Percentiles rank a stretch among this genome's conserved stretches.
Evolutionary conservation across 345 rosid species (phyloP).

Genomic region (Salix koriyanagi): DNA sequence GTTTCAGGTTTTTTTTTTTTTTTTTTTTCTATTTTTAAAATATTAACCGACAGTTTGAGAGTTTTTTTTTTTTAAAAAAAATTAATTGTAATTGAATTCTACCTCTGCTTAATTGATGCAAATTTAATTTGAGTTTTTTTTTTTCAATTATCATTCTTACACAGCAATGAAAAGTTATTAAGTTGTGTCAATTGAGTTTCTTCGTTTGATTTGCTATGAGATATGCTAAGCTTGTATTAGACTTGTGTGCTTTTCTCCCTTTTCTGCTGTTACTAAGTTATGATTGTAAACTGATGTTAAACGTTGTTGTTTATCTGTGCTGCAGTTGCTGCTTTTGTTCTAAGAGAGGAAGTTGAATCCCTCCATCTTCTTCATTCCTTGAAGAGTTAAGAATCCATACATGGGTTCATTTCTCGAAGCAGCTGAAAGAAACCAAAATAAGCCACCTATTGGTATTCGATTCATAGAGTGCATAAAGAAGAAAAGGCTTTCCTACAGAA

Average conservation of each 20-base stretch:
- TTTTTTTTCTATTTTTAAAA: not conserved
- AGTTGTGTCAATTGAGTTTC: not conserved
- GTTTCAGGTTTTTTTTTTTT: not conserved
- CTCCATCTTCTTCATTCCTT: not conserved
- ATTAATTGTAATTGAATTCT: not conserved
- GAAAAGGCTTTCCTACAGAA: conserved; percentile 51
- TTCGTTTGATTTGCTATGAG: not conserved
- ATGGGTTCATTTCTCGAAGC: conserved; percentile 56
- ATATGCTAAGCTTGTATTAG: not conserved
- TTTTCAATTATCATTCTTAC: not conserved
- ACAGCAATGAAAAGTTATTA: not conserved
- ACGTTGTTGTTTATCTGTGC: not conserved
- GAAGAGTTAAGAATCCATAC: conserved; percentile 3
- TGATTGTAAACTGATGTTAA: not conserved
- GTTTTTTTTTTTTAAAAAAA: not conserved
- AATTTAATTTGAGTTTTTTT: not conserved
- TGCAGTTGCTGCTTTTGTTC: conserved; percentile 6
- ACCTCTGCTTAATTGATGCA: not conserved
- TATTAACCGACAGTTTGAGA: not conserved
- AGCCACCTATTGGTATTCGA: conserved; percentile 59
- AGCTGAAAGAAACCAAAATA: conserved; percentile 20
- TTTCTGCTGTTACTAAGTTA: not conserved
- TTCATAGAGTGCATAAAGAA: conserved; percentile 46
- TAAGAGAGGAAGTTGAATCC: conserved; percentile 1
- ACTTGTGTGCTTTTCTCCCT: not conserved